phyloP scores from a whole-genome alignment of 352 stramenopile genomes.

The Phytophthora cryptogea region DNA sequence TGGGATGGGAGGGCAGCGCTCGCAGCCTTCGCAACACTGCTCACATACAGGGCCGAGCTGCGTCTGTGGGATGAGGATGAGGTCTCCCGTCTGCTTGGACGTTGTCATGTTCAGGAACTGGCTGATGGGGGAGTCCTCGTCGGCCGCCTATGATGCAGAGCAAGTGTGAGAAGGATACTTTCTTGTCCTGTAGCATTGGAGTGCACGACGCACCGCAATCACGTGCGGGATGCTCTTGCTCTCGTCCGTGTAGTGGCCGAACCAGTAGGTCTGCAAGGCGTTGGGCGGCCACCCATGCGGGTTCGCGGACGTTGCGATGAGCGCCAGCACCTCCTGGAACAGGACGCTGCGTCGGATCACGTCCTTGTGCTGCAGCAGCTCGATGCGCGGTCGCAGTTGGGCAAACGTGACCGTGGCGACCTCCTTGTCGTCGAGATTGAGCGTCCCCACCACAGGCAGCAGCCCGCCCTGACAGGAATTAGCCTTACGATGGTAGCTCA shows the following conservation, averaged over 20 bases:
- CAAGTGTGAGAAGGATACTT: background rate
- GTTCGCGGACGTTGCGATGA: constrained; percentile 62
- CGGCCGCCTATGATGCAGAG: constrained; percentile 24
- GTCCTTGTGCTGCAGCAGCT: constrained; percentile 64
- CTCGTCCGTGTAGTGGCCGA: constrained; percentile 59
- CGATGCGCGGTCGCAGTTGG: constrained; percentile 65
- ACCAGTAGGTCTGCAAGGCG: constrained; percentile 79
- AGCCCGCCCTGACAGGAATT: constrained; percentile 46
- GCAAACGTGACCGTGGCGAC: constrained; percentile 57
- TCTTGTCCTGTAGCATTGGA: background rate
- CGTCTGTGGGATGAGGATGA: constrained; percentile 81
- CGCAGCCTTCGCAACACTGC: constrained; percentile 64
- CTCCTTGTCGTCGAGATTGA: constrained; percentile 70
- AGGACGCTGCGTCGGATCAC: constrained; percentile 71
- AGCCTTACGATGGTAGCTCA: background rate
- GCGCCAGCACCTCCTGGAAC: constrained; percentile 78
- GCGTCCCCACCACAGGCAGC: constrained; percentile 63
- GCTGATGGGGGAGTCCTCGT: constrained; percentile 55
- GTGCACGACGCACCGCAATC: constrained; percentile 39
- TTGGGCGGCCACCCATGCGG: constrained; percentile 67
- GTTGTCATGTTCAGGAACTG: constrained; percentile 73
- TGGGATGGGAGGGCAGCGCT: constrained; percentile 38
- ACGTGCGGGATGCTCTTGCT: constrained; percentile 45
- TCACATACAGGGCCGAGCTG: constrained; percentile 77
- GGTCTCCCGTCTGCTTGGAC: constrained; percentile 66